Percentiles rank a stretch among this genome's conserved stretches.
These are phyloP conservation scores for Capniomyces stellatus DNA, from an alignment of 371 early-diverging fungal genomes.

Conservation along the genomic window DNA sequence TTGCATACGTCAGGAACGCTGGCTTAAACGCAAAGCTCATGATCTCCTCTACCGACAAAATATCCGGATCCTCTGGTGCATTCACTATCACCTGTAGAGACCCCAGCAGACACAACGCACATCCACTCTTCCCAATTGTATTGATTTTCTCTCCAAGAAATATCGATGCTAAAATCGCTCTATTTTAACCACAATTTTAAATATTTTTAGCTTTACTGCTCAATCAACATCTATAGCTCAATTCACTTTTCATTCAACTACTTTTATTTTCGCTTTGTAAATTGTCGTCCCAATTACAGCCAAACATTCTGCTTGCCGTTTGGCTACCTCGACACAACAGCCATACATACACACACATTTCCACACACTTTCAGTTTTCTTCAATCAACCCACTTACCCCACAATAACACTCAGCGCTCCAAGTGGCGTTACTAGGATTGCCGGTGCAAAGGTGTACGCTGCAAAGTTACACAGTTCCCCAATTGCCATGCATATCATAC, in stretches of 20 bases:
- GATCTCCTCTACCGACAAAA: slow-evolving; percentile 65
- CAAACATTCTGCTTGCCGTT: no score
- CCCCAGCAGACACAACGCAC: slow-evolving; percentile 76
- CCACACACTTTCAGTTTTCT: background rate
- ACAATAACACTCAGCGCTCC: slow-evolving; percentile 76
- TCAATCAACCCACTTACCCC: slow-evolving; percentile 18
- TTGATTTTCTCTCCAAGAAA: slow-evolving; percentile 75
- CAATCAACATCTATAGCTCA: no score
- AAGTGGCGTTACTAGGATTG: slow-evolving; percentile 79
- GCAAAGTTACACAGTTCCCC: slow-evolving; percentile 86
- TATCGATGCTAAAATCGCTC: slow-evolving; percentile 68
- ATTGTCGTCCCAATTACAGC: no score
- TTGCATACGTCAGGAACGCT: slow-evolving; percentile 64
- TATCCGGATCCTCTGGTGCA: slow-evolving; percentile 66
- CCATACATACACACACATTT: no score
- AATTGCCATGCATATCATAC: slow-evolving; percentile 75
- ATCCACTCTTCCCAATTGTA: slow-evolving; percentile 73
- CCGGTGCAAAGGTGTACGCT: slow-evolving; percentile 86
- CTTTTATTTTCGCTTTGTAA: no score
- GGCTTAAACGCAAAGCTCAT: slow-evolving; percentile 52
- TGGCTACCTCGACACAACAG: no score
- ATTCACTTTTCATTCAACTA: no score
- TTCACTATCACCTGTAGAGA: slow-evolving; percentile 74
- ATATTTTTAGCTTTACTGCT: no score
- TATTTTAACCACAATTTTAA: background rate